Base-by-base conservation (phyloP, 345 rosid genomes). In the Salix viminalis region DNA sequence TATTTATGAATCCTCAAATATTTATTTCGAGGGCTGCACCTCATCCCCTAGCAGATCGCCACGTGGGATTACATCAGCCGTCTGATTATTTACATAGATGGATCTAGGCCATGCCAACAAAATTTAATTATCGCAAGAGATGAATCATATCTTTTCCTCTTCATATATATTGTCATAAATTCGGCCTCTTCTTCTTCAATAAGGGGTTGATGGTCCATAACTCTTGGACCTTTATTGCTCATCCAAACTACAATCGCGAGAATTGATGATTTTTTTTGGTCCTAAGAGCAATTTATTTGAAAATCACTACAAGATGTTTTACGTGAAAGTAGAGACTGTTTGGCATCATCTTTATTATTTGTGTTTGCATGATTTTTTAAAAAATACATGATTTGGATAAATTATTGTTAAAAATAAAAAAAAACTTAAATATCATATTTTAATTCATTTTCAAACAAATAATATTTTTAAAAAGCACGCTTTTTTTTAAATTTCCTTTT, bases 21-120 rank as follows among this genome's bases (percentile, higher is more conserved):
- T 62, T 52, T 68, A 65, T 77, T 62, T 67, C 39, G 21, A 34
- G 54, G n/a, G 46, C 32, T 67, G 60, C 66, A 23, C 77, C 80
- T 67, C 58, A 65, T 70, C 75, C 64, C 73, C 26, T 24, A 14
- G 23, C 58, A 32, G 44, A 41, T 70, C 54, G 75, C 82, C 70
- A 75, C 71, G 61, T 75, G 68, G 26, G 41, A 65, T 32, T 10
- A 14, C 37, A 64, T 7, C 61, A 15, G 61, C 48, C 71, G 42
- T 76, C 70, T 58, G 34, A 32, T 73, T 67, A 56, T 70, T 56
- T 9, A 16, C 67, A 44, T 58, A 7, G 37, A 73, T 66, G 76
- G 54, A 21, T 58, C 18, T 16, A 24, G 18, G 19, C 34, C 67
- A n/a, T 72, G 44, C 42, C 12, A 28, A 12, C 21, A 2, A 30